Evolutionary conservation across 441 rosid species (phyloP).

Genomic region (Erysimum cheiri): DNA sequence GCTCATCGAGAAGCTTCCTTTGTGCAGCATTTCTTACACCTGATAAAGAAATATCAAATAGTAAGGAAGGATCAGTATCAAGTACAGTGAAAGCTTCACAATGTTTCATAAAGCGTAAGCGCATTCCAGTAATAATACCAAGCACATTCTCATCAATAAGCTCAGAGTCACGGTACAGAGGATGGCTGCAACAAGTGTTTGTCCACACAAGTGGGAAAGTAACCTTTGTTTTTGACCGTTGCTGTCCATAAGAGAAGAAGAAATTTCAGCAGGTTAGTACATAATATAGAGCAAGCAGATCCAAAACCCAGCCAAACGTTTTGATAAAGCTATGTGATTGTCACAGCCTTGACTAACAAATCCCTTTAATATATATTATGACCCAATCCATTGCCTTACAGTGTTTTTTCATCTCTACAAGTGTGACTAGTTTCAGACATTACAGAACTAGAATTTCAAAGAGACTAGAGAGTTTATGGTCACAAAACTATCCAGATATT

Average conservation of each 20-base stretch:
- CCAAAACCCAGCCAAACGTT: background rate
- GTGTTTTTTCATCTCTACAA: background rate
- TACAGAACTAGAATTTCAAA: constrained; percentile 2
- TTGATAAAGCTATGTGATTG: background rate
- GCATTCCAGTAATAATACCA: constrained; percentile 49
- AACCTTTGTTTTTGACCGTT: constrained; percentile 93
- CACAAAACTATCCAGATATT: background rate
- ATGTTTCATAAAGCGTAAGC: background rate
- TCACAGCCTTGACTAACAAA: background rate
- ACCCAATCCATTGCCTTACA: constrained; percentile 1
- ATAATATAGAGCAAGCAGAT: constrained; percentile 12
- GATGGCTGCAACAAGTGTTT: constrained; percentile 99
- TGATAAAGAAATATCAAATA: constrained; percentile 39
- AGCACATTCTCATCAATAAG: constrained; percentile 72
- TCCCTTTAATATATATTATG: constrained; percentile 1
- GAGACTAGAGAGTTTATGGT: constrained; percentile 2
- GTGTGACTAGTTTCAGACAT: background rate
- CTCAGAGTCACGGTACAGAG: constrained; percentile 89
- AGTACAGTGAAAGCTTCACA: constrained; percentile 1
- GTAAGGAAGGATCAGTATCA: background rate
- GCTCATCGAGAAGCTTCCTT: constrained; percentile 93
- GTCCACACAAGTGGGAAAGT: constrained; percentile 99
- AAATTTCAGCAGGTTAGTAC: constrained; percentile 14
- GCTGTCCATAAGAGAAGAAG: constrained; percentile 51
- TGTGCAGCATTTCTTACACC: constrained; percentile 98